Base-by-base conservation (phyloP, 202 grass and related monocot genomes). In the Zoysia matrella region DNA sequence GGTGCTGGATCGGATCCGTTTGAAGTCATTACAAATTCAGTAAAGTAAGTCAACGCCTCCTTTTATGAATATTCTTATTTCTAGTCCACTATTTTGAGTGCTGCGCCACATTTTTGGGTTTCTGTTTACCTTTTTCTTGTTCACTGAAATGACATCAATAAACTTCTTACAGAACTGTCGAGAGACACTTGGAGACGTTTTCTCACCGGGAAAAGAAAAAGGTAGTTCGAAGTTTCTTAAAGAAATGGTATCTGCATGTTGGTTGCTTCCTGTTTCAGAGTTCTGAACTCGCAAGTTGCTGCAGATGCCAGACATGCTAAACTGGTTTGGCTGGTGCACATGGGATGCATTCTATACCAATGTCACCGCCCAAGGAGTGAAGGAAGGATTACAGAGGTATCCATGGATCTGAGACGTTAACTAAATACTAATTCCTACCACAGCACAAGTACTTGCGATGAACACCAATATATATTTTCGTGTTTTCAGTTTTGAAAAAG, bases 251-350 rank as follows among this genome's bases (percentile, higher is more conserved):
- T 55, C n/a, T 83, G 53, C 6, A 47, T 79, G 30, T 79, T 57
- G 69, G 73, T 74, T 83, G 46, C 48, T 72, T 49, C n/a, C 74
- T n/a, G 54, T 71, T 67, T 53, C 52, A 84, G 65, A 65, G 54
- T 65, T 58, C 70, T 48, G 48, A 83, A 64, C 47, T 53, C 39
- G 15, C 55, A 78, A 8, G 46, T 62, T 78, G 47, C 67, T 69
- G 65, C 84, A 94, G 91, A 90, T 92, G 80, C 94, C 91, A 64
- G 89, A 89, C 53, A 92, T 90, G 74, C 78, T 97, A 43, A 92
- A 92, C 78, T 94, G 91, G 91, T 97, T 97, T 94, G 94, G 94
- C 5, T 97, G 91, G 94, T 97, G 94, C 69, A 97, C 94, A 72
- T 97, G 91, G 94, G 94, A 97, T 87, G 94, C 94, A 1, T 97